A percentile compares a stretch with the other conserved stretches of the same genome.
Evolutionary conservation across 345 rosid genomes (phyloP).

Genomic region (Alliaria petiolata): DNA sequence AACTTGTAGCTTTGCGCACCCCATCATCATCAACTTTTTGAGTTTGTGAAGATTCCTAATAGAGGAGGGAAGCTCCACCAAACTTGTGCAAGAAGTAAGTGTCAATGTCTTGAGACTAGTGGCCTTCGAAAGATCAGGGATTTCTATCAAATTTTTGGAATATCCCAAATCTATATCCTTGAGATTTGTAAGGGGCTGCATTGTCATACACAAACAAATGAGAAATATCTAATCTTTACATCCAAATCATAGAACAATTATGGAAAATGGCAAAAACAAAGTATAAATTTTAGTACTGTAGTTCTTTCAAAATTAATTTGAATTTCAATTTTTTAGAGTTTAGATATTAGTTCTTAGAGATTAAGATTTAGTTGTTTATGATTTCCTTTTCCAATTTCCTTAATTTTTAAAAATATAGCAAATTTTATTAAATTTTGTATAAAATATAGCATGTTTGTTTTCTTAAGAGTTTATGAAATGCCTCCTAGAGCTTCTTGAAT

Average conservation of each 20-base stretch:
- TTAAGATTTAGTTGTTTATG: too few species aligned
- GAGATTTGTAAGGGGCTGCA: slow-evolving; percentile 13
- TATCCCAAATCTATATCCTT: background rate
- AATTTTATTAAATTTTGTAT: too few species aligned
- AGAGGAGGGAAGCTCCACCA: background rate
- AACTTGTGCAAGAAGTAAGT: slow-evolving; percentile 1
- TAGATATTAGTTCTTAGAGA: too few species aligned
- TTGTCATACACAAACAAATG: background rate
- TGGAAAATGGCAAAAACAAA: too few species aligned
- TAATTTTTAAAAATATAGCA: too few species aligned
- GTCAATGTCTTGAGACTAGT: background rate
- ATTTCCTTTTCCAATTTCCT: too few species aligned
- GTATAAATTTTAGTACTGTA: too few species aligned
- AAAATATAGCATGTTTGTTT: too few species aligned
- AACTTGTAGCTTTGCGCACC: background rate
- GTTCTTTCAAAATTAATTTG: too few species aligned
- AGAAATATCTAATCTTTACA: background rate
- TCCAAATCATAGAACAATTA: too few species aligned
- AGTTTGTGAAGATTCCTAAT: slow-evolving; percentile 7
- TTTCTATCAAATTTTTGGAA: background rate
- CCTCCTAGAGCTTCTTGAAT: background rate
- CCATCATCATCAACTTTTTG: background rate
- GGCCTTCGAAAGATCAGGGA: slow-evolving; percentile 19
- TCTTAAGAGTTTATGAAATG: too few species aligned
- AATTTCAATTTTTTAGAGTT: too few species aligned